Evolutionary conservation across 225 moss, liverwort and hornwort species (phyloP).

Genomic region (Pleurozium schreberi): DNA sequence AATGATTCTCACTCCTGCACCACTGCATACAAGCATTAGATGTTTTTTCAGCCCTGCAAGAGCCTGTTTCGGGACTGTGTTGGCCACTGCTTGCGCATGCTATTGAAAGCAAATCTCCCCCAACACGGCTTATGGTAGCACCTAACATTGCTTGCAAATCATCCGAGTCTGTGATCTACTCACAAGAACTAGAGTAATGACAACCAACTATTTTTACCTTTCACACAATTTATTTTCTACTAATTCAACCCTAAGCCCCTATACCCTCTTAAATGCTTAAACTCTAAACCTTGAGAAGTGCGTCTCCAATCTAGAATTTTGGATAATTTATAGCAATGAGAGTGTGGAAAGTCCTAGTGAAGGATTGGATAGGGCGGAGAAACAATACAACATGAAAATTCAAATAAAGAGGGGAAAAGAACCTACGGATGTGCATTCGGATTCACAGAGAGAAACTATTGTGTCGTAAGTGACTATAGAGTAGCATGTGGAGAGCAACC

Average conservation of each 20-base stretch:
- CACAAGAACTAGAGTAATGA: not conserved
- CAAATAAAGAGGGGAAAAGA: not conserved
- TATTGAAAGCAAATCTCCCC: conserved; percentile 17
- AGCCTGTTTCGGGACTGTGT: too few species aligned
- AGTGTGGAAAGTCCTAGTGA: not conserved
- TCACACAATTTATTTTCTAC: not conserved
- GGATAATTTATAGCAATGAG: not conserved
- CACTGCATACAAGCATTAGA: too few species aligned
- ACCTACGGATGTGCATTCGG: conserved; percentile 3
- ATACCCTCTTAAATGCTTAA: too few species aligned
- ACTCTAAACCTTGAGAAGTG: not conserved
- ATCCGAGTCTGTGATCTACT: not conserved
- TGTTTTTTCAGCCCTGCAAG: too few species aligned
- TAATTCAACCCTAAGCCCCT: not conserved
- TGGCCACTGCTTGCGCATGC: conserved; percentile 3
- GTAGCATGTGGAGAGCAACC: not conserved
- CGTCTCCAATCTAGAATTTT: not conserved
- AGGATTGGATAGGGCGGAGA: not conserved
- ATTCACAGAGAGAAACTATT: not conserved
- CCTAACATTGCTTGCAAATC: conserved; percentile 11
- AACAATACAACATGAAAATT: not conserved
- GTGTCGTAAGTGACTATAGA: not conserved
- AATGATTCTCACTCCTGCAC: conserved; percentile 46
- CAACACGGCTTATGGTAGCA: conserved; percentile 1
- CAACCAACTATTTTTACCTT: not conserved